Evolutionary conservation across 2,329 filamentous ascomycete species (phyloP), one percentile per base, ranked within the genome.

Genomic region (Domatiomyces globalis): DNA sequence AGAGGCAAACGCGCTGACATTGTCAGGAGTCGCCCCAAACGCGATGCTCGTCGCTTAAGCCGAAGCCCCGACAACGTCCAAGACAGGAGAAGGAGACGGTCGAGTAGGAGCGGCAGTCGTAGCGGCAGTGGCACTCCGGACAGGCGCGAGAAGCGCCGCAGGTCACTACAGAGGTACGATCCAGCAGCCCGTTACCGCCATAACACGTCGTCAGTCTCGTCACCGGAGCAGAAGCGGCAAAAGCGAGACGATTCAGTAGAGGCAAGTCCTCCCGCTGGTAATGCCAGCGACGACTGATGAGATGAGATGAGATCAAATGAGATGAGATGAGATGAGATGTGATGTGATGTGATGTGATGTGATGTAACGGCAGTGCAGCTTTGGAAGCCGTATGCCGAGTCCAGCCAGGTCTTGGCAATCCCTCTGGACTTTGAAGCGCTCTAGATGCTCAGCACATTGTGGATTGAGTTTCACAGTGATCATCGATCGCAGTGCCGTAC

Each of bases 1-100:
- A 63, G 57, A 62, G 66, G 61, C 65, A 67, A 66, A 61, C 66
- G 69, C 58, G 69, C 72, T 75, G 72, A 76, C 72, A 60, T 70
- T 70, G 68, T 65, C 62, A 73, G 73, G 63, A 72, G 62, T 59
- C 63, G 63, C 58, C 64, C 63, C 55, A 60, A 60, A 60, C 68
- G 65, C 59, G 71, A 73, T 62, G 67, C 62, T 59, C 67, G 65
- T 54, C 67, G 66, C 49, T 62, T 64, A 55, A 74, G 70, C 59
- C 68, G 63, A 50, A 69, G 65, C 58, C 61, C 61, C 55, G 61
- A 63, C 48, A 63, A 59, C 42, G 58, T 59, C 27, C 63, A 67
- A 55, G 65, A 55, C 56, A 62, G 64, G 51, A 63, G 62, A 33
- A 49, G 55, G 45, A 64, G 64, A 50, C 60, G 60, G 44, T 66